Conservation (phyloP, 306 rosid genomes). For the Dryas alaskensis region DNA sequence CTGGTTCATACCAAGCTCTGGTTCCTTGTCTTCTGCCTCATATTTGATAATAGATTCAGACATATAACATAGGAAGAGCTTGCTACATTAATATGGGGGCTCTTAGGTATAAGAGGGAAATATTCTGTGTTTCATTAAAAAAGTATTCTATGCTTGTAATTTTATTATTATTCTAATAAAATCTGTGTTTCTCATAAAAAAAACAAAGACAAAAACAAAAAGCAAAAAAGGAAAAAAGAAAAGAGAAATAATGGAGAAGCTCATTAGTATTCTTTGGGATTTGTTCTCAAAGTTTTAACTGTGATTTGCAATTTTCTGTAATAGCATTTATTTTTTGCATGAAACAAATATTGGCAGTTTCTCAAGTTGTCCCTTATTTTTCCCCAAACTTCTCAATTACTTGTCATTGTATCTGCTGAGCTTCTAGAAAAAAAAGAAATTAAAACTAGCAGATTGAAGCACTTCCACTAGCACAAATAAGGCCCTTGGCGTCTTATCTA, state of each 20-base stretch:
- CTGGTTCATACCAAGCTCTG: constrained; percentile 14
- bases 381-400: neutral
- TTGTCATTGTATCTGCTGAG: constrained; percentile 7
- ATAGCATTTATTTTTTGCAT: neutral
- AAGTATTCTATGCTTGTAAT: neutral
- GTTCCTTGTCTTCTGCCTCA: neutral
- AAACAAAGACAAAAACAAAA: neutral
- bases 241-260: neutral
- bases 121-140: neutral
- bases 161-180: neutral
- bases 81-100: neutral
- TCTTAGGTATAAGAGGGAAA: neutral
- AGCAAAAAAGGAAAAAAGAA: neutral
- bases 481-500: neutral
- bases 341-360: neutral
- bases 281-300: neutral
- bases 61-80: neutral
- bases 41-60: neutral
- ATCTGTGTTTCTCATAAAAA: neutral
- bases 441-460: neutral
- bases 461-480: neutral
- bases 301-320: neutral
- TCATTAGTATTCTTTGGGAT: neutral
- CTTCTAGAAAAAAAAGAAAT: neutral
- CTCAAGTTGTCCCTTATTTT: neutral